Base-by-base conservation (phyloP, 2,329 filamentous ascomycete genomes). In the Ophiosphaerella korrae region DNA sequence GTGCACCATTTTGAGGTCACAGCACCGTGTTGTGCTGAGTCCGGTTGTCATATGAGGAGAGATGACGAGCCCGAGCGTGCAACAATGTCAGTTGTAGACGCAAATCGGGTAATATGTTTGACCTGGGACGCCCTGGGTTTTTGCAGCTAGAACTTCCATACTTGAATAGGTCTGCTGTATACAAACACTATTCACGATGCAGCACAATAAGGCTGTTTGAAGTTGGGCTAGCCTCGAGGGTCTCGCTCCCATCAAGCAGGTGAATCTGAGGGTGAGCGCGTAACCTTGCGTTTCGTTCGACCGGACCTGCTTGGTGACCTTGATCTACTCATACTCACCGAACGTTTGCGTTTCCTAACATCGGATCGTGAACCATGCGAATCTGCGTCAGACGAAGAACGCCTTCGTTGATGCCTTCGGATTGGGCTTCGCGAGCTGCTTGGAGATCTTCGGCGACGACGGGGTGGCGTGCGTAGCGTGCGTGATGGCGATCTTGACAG, bases 311-410 rank as follows among this genome's bases (percentile, higher is more conserved):
- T 63, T 31, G 54, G 64, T 31, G 64, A 68, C 41, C 53, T 59
- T 34, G 67, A 70, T 47, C 61, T 75, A 61, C 76, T 80, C 55
- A 70, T 66, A 44, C 73, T 74, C 52, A 71, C 60, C 66, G 53
- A 55, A n/a, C 61, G 73, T 65, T 80, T 77, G 60, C 71, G 74
- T 57, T 68, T 78, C 68, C 79, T 74, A 76, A 77, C 62, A 78
- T 82, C 78, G 81, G 78, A 75, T 59, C 75, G 72, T 64, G 72
- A 70, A 59, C 75, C 74, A 70, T 63, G 73, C 38, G 67, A 68
- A 66, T 76, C 69, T 60, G 74, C 68, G 70, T 73, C 70, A 65
- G 73, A 74, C 61, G 74, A 69, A 65, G 74, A 74, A 64, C 75
- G 76, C 75, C 74, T 75, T 64, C 74, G 75, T 66, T 75, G 74